Percentiles rank a stretch among this genome's conserved stretches.
Conservation (phyloP, 73 alveolate species). For the Paramecium caudatum region DNA sequence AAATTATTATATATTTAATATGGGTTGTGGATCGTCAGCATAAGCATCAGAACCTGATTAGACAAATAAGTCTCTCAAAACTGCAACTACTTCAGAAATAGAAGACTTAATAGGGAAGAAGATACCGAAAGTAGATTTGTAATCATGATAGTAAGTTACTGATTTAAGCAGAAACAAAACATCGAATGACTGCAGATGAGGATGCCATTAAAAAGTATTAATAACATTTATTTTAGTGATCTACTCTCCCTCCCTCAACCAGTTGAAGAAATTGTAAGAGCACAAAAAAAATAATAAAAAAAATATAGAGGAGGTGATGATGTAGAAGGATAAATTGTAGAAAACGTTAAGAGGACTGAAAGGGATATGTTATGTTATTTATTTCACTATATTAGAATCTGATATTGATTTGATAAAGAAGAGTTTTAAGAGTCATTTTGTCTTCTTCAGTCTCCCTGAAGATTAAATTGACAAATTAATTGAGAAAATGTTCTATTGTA, state of each 20-base stretch:
- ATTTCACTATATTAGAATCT: neutral
- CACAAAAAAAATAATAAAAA: conserved; percentile 25
- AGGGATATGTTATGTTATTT: conserved; percentile 19
- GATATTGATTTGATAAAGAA: conserved; percentile 59
- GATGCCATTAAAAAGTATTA: conserved; percentile 12
- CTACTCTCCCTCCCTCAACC: neutral
- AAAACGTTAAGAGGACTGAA: conserved; percentile 59
- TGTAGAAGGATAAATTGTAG: conserved; percentile 43
- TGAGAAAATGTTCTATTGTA: conserved; percentile 68
- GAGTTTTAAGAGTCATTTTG: conserved; percentile 66
- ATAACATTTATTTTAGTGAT: neutral
- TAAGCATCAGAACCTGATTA: conserved; percentile 62
- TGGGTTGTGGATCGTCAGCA: conserved; percentile 69
- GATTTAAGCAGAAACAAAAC: conserved; percentile 51
- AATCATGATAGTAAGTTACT: conserved; percentile 10
- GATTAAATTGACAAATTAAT: conserved; percentile 21
- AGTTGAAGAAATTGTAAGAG: neutral
- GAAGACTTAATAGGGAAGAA: conserved; percentile 66
- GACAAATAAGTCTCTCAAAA: neutral
- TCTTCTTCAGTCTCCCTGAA: conserved; percentile 65
- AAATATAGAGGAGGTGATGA: conserved; percentile 71
- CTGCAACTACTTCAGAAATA: conserved; percentile 56
- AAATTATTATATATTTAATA: conserved; percentile 24
- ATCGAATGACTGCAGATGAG: conserved; percentile 42
- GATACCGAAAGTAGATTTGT: neutral